phyloP scores from a whole-genome alignment of 2,329 filamentous ascomycete genomes.

The Aspergillus latus region DNA sequence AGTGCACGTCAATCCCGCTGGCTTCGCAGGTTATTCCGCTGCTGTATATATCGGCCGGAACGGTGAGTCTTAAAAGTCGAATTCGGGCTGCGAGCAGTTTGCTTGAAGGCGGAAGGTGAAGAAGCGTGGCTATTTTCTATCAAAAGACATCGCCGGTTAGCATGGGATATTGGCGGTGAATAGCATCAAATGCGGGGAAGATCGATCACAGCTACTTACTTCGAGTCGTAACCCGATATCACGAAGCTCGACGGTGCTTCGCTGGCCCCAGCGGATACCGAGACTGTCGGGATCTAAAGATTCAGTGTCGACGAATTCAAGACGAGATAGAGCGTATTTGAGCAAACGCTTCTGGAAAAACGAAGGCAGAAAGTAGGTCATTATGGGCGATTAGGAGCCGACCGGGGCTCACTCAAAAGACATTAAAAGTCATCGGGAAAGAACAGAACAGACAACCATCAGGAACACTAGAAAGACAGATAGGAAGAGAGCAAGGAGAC shows the following conservation, averaged over 20 bases:
- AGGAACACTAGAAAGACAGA: constrained; percentile 7
- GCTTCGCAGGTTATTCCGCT: constrained; percentile 80
- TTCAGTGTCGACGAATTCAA: constrained; percentile 86
- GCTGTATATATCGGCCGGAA: constrained; percentile 84
- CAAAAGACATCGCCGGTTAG: constrained; percentile 26
- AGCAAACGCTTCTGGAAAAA: constrained; percentile 84
- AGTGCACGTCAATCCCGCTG: constrained; percentile 72
- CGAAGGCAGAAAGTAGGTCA: constrained; percentile 75
- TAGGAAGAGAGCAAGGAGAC: constrained; percentile 4
- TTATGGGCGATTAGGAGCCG: constrained; percentile 43
- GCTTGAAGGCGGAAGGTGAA: constrained; percentile 72
- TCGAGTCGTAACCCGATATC: constrained; percentile 80
- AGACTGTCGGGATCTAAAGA: constrained; percentile 82
- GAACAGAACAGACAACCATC: constrained; percentile 22
- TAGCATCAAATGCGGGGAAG: constrained; percentile 11
- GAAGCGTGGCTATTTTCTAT: constrained; percentile 74
- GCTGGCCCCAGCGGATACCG: constrained; percentile 77
- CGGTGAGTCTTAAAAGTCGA: constrained; percentile 71
- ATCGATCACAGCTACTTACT: constrained; percentile 50
- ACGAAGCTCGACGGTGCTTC: constrained; percentile 79
- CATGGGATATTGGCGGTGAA: constrained; percentile 13
- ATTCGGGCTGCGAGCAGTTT: constrained; percentile 73
- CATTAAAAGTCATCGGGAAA: constrained; percentile 28
- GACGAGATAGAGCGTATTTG: constrained; percentile 76
- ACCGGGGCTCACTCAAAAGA: constrained; percentile 29